Percentiles rank a stretch among this genome's conserved stretches.
Evolutionary conservation across 1,284 basidiomycete species (phyloP).

Genomic region (Pseudozyma flocculosa): DNA sequence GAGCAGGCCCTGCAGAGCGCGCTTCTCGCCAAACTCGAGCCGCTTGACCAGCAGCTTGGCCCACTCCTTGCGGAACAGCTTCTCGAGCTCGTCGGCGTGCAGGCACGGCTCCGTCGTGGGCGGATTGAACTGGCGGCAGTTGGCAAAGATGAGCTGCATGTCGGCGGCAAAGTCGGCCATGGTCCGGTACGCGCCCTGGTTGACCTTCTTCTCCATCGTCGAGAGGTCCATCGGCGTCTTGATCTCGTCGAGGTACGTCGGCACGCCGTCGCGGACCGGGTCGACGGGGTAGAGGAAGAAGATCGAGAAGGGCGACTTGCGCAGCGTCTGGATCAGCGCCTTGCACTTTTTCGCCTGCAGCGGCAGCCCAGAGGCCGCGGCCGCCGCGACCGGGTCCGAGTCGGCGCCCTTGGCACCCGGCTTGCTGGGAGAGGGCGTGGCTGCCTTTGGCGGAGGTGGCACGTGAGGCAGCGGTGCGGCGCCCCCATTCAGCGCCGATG

Average conservation of each 20-base stretch:
- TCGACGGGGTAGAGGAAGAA: slow-evolving; percentile 87
- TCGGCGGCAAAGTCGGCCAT: slow-evolving; percentile 72
- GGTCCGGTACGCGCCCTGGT: slow-evolving; percentile 35
- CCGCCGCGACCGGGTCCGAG: slow-evolving; percentile 35
- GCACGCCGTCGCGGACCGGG: slow-evolving; percentile 69
- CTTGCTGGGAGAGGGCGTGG: slow-evolving; percentile 8
- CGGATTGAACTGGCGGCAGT: slow-evolving; percentile 65
- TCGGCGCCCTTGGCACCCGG: slow-evolving; percentile 25
- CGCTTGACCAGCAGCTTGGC: slow-evolving; percentile 72
- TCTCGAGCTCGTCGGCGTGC: slow-evolving; percentile 72
- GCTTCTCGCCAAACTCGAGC: slow-evolving; percentile 77
- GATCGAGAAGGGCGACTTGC: slow-evolving; percentile 69
- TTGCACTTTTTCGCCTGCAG: slow-evolving; percentile 67
- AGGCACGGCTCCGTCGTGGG: slow-evolving; percentile 69
- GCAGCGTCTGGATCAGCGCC: slow-evolving; percentile 69
- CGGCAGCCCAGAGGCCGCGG: slow-evolving; percentile 34
- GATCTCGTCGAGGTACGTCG: slow-evolving; percentile 95
- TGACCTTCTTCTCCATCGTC: slow-evolving; percentile 71
- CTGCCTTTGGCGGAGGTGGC: slow-evolving; percentile 4
- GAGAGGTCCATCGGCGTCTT: slow-evolving; percentile 87
- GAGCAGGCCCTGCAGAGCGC: slow-evolving; percentile 72
- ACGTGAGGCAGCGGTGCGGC: slow-evolving; percentile 8
- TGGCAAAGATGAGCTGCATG: slow-evolving; percentile 79
- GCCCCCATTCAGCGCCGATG: no score
- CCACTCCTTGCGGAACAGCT: slow-evolving; percentile 85